Percentiles rank a stretch among this genome's conserved stretches.
Conservation (phyloP, 768 basidiomycete genomes). For the Boletales sp. region DNA sequence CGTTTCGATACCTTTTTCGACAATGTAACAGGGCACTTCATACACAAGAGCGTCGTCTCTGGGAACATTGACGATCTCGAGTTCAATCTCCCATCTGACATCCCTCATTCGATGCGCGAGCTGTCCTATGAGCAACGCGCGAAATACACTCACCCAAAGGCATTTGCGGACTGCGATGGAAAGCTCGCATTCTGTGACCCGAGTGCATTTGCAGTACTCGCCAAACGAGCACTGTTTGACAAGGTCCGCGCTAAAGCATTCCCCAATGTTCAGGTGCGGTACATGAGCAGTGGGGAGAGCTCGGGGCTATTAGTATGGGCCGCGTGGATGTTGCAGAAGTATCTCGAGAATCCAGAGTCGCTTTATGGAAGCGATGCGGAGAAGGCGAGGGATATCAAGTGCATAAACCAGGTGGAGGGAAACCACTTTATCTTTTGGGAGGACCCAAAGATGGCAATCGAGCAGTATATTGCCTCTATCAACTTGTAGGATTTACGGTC, state of each 20-base stretch:
- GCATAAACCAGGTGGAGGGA: conserved; percentile 12
- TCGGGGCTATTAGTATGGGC: conserved; percentile 6
- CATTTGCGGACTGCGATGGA: conserved; percentile 10
- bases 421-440: conserved; percentile 27
- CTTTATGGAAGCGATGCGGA: conserved; percentile 14
- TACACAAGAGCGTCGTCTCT: conserved; percentile 15
- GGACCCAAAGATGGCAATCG: conserved; percentile 19
- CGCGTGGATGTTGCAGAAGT: conserved; percentile 10
- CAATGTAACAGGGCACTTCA: conserved; percentile 11
- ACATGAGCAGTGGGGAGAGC: conserved; percentile 14
- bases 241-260: conserved; percentile 4
- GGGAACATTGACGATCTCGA: conserved; percentile 16
- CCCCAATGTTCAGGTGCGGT: conserved; percentile 16
- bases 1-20: conserved; percentile 15
- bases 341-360: neutral
- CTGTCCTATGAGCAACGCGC: conserved; percentile 11
- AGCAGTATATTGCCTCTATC: conserved; percentile 9
- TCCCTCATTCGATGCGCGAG: conserved; percentile 10
- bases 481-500: neutral
- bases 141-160: conserved; percentile 6
- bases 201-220: conserved; percentile 4
- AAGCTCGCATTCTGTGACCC: conserved; percentile 11
- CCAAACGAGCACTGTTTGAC: conserved; percentile 17
- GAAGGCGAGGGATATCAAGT: conserved; percentile 19
- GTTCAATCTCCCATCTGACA: conserved; percentile 4